These are phyloP conservation scores for Waitea zeae DNA, from an alignment of 1,284 basidiomycete species.

Conservation along the genomic window DNA sequence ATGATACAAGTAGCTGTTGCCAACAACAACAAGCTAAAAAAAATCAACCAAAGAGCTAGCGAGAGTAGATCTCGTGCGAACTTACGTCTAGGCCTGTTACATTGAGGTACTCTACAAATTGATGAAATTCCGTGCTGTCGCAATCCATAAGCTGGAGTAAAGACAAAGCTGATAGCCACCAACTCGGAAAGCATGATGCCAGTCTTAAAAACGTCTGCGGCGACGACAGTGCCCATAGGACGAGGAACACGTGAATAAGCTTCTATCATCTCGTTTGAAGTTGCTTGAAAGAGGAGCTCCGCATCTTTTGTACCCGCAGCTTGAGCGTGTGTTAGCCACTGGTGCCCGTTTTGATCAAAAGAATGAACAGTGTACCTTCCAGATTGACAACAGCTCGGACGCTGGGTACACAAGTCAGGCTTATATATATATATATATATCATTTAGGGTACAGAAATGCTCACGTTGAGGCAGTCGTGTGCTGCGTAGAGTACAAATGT, in stretches of 20 bases:
- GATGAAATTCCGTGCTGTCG: conserved; percentile 77
- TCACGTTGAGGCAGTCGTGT: conserved; percentile 54
- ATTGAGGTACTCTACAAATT: conserved; percentile 86
- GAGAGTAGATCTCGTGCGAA: too few relatives aligned
- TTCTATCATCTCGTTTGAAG: conserved; percentile 84
- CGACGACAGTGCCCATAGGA: conserved; percentile 85
- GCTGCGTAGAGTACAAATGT: conserved; percentile 83
- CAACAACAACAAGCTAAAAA: conserved; percentile 78
- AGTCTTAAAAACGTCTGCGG: conserved; percentile 88
- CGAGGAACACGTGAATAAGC: conserved; percentile 78
- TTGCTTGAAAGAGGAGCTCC: conserved; percentile 92
- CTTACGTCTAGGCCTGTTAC: conserved; percentile 73
- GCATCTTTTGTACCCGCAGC: conserved; percentile 83
- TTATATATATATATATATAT: too few relatives aligned
- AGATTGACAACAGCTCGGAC: conserved; percentile 85
- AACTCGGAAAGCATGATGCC: conserved; percentile 86
- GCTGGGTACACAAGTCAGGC: conserved; percentile 18
- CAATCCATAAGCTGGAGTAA: conserved; percentile 3
- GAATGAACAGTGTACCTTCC: conserved; percentile 42
- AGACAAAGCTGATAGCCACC: conserved; percentile 18
- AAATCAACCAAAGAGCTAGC: background rate
- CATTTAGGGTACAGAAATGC: conserved; percentile 11
- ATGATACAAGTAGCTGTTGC: conserved; percentile 88
- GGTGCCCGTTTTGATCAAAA: background rate
- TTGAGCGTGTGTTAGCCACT: conserved; percentile 11